Percentiles rank a stretch among this genome's conserved stretches.
Conservation (phyloP, 495 filamentous ascomycete species). For the Aspergillus funiculosus region DNA sequence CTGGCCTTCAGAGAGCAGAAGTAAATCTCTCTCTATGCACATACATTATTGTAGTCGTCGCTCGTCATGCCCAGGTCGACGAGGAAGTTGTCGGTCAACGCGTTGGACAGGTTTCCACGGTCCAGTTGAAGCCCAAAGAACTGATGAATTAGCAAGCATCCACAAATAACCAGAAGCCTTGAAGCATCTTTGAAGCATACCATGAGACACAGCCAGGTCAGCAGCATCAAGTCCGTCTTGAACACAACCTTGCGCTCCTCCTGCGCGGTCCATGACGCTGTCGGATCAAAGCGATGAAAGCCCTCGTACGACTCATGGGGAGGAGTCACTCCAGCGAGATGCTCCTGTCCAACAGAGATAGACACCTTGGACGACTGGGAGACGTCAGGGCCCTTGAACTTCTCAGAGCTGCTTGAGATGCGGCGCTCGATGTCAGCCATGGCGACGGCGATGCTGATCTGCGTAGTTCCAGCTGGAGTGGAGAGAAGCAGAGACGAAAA, state of each 20-base stretch:
- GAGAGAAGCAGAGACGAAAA: neutral
- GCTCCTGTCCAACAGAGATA: conserved; percentile 19
- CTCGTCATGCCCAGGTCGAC: conserved; percentile 47
- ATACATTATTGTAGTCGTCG: conserved; percentile 38
- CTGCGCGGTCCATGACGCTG: conserved; percentile 42
- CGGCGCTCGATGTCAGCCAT: conserved; percentile 19
- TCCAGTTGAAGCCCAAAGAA: conserved; percentile 55
- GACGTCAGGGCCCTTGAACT: conserved; percentile 3
- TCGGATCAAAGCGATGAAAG: conserved; percentile 47
- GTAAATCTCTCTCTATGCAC: too few species aligned
- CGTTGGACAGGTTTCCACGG: conserved; percentile 49
- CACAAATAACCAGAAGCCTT: neutral
- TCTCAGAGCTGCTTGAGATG: conserved; percentile 4
- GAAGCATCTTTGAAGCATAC: conserved; percentile 29
- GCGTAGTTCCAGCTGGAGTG: neutral
- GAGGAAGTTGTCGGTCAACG: conserved; percentile 49
- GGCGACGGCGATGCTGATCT: too few species aligned
- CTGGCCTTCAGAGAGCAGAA: conserved; percentile 50
- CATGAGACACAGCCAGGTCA: conserved; percentile 43
- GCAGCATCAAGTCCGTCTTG: conserved; percentile 46
- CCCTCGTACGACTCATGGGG: conserved; percentile 40
- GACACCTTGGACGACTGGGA: conserved; percentile 13
- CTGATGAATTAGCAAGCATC: conserved; percentile 15
- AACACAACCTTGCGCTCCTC: conserved; percentile 47
- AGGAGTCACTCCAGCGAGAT: conserved; percentile 18